A percentile compares a stretch with the other conserved stretches of the same genome.
phyloP scores from a whole-genome alignment of 805 yeast species.

The Candida lessepsii region DNA sequence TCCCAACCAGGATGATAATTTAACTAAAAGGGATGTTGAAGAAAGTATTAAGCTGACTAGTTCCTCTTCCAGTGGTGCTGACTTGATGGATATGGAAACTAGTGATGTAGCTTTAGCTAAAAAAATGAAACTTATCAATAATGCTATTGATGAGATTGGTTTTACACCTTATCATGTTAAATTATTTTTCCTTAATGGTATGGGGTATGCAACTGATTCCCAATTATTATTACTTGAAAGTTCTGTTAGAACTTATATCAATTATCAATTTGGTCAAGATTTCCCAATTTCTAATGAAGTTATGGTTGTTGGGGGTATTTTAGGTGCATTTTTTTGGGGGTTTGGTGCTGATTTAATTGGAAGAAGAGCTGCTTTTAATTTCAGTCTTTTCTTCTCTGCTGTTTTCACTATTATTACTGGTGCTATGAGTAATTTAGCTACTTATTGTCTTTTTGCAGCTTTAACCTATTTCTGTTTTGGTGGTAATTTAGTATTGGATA shows the following conservation, averaged over 20 bases:
- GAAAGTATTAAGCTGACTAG: slow-evolving; percentile 11
- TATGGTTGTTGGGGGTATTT: slow-evolving; percentile 43
- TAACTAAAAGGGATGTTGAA: neutral
- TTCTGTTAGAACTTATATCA: slow-evolving; percentile 24
- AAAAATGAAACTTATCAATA: slow-evolving; percentile 47
- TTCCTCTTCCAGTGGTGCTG: slow-evolving; percentile 14
- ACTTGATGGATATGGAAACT: slow-evolving; percentile 21
- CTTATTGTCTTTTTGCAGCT: slow-evolving; percentile 49
- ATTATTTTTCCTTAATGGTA: slow-evolving; percentile 33
- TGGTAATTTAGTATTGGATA: slow-evolving; percentile 42
- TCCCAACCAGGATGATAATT: neutral
- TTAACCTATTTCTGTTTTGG: slow-evolving; percentile 49
- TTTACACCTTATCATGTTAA: slow-evolving; percentile 34
- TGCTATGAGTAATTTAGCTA: slow-evolving; percentile 48
- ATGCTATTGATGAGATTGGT: slow-evolving; percentile 61
- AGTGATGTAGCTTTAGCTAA: slow-evolving; percentile 35
- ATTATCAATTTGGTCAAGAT: slow-evolving; percentile 25
- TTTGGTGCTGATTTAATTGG: slow-evolving; percentile 56
- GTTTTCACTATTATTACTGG: slow-evolving; percentile 54
- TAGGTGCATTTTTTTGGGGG: slow-evolving; percentile 59
- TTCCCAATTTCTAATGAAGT: slow-evolving; percentile 27
- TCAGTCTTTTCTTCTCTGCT: slow-evolving; percentile 48
- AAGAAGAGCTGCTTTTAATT: slow-evolving; percentile 50
- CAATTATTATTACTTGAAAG: slow-evolving; percentile 25
- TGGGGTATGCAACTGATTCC: slow-evolving; percentile 38